Conservation (phyloP, 805 yeast species). For the Metschnikowia baotianmanensis region DNA sequence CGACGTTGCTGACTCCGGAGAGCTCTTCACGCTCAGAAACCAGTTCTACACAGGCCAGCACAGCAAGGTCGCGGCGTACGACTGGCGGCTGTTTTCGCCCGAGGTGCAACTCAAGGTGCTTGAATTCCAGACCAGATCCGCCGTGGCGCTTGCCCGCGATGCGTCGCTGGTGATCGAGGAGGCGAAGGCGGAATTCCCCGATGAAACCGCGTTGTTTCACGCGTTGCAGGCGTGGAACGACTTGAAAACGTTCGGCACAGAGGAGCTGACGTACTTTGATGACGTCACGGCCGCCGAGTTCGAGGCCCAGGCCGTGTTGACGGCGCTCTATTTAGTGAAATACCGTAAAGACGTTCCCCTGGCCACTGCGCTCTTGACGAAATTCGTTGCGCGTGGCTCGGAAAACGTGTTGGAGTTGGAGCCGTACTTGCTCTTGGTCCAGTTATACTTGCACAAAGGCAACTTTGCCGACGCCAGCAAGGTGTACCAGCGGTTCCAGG, state of each 20-base stretch:
- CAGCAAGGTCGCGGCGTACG: conserved; percentile 39
- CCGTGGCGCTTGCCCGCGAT: conserved; percentile 36
- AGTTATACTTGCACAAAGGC: conserved; percentile 39
- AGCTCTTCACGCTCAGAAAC: conserved; percentile 54
- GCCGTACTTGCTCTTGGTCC: conserved; percentile 40
- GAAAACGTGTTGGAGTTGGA: conserved; percentile 35
- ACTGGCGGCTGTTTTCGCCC: conserved; percentile 36
- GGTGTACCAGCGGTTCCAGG: conserved; percentile 30
- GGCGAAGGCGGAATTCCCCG: conserved; percentile 34
- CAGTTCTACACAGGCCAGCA: conserved; percentile 62
- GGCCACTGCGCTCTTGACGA: conserved; percentile 32
- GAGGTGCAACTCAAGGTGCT: conserved; percentile 39
- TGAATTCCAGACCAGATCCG: conserved; percentile 41
- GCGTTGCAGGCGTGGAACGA: conserved; percentile 44
- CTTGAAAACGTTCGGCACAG: conserved; percentile 41
- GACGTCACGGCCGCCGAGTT: conserved; percentile 33
- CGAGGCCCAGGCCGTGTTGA: conserved; percentile 43
- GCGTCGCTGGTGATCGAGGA: conserved; percentile 39
- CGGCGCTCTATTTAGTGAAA: conserved; percentile 38
- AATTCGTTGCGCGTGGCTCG: conserved; percentile 22
- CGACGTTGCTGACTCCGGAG: conserved; percentile 44
- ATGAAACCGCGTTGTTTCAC: conserved; percentile 33
- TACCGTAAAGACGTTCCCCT: conserved; percentile 35
- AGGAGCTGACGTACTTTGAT: conserved; percentile 42
- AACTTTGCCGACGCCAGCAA: conserved; percentile 33